Percentiles rank a stretch among this genome's conserved stretches.
phyloP scores from a whole-genome alignment of 2,329 filamentous ascomycete genomes.

The Seiridium unicorne region DNA sequence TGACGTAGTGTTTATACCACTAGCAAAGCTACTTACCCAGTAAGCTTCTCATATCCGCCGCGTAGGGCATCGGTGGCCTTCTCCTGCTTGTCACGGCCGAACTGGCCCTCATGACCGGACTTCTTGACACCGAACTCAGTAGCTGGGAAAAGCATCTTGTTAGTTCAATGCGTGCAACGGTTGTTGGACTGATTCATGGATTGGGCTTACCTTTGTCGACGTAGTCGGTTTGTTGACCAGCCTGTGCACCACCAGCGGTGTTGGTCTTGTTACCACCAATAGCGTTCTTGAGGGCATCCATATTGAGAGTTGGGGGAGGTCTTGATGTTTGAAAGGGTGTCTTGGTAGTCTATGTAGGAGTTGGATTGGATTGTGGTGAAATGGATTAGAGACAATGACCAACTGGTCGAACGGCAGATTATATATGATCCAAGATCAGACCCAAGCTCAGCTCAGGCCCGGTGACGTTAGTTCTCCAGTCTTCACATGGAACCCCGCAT shows the following conservation, averaged over 20 bases:
- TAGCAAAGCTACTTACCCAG: constrained; percentile 26
- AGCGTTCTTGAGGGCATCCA: constrained; percentile 30
- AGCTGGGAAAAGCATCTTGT: constrained; percentile 10
- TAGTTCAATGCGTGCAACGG: too few species aligned
- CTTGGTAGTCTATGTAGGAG: too few species aligned
- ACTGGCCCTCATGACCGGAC: constrained; percentile 16
- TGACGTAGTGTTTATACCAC: too few species aligned
- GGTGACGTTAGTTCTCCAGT: too few species aligned
- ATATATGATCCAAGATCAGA: neutral
- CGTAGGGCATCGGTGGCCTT: constrained; percentile 33
- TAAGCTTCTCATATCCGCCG: constrained; percentile 33
- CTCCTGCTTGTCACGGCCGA: constrained; percentile 19
- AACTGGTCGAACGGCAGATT: neutral
- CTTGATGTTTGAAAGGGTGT: neutral
- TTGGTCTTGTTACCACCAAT: constrained; percentile 13
- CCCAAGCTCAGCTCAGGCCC: too few species aligned
- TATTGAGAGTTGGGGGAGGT: constrained; percentile 6
- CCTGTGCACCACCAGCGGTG: neutral
- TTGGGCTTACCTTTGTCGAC: constrained; percentile 27
- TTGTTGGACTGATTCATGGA: too few species aligned
- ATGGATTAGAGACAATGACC: neutral
- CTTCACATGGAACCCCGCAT: too few species aligned
- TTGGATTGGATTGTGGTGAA: neutral
- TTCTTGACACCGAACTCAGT: constrained; percentile 27
- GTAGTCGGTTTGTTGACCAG: constrained; percentile 26